Conservation (phyloP, 2,329 filamentous ascomycete genomes). For the Chrysoporthe cubensis region DNA sequence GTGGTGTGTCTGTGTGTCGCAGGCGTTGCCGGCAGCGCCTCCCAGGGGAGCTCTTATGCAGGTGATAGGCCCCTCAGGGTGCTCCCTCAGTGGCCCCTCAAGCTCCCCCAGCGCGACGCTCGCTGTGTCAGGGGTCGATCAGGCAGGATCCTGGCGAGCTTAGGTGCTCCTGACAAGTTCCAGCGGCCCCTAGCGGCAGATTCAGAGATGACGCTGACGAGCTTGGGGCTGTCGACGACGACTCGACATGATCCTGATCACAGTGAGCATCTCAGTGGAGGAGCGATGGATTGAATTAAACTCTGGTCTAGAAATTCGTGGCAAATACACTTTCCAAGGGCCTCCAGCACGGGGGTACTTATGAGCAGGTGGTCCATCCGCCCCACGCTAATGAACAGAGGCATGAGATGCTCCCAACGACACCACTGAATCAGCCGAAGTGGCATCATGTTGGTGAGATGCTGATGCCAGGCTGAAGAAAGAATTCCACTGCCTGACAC, state of each 20-base stretch:
- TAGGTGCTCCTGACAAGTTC: too few relatives aligned
- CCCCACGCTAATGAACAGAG: neutral
- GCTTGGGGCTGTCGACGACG: too few relatives aligned
- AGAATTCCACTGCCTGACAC: constrained; percentile 90
- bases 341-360: neutral
- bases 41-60: too few relatives aligned
- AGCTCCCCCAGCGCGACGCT: neutral
- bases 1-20: constrained; percentile 3
- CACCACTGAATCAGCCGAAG: constrained; percentile 4
- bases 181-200: too few relatives aligned
- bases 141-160: neutral
- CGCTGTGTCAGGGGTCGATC: neutral
- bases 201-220: too few relatives aligned
- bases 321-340: too few relatives aligned
- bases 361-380: constrained; percentile 7
- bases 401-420: constrained; percentile 23
- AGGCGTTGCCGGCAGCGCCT: neutral
- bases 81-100: too few relatives aligned
- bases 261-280: too few relatives aligned
- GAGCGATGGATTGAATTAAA: too few relatives aligned
- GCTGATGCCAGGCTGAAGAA: constrained; percentile 68
- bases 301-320: too few relatives aligned
- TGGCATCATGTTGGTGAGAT: neutral
- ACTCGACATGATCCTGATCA: too few relatives aligned
- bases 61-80: too few relatives aligned